phyloP scores from a whole-genome alignment of 495 filamentous ascomycete genomes.

The Bryoglossum gracile region DNA sequence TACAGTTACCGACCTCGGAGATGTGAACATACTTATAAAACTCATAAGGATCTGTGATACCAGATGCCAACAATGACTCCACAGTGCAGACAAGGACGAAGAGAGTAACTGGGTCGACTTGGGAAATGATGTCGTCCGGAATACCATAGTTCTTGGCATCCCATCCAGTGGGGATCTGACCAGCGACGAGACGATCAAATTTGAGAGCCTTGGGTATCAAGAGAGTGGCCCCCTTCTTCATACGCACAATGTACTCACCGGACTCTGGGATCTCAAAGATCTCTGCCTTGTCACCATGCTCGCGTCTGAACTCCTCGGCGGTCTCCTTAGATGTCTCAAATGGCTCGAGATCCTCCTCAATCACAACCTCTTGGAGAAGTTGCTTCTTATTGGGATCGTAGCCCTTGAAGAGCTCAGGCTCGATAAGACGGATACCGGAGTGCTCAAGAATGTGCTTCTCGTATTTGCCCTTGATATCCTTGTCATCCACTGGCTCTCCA shows the following conservation, averaged over 20 bases:
- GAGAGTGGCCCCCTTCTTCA: conserved; percentile 90
- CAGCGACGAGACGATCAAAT: conserved; percentile 95
- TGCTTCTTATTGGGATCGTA: conserved; percentile 99
- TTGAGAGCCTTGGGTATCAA: conserved; percentile 93
- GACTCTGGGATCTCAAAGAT: conserved; percentile 93
- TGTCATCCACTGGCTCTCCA: conserved; percentile 92
- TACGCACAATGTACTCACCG: conserved; percentile 85
- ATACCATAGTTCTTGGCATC: conserved; percentile 91
- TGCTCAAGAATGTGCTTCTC: conserved; percentile 95
- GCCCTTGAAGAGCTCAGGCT: conserved; percentile 92
- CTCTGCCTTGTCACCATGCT: conserved; percentile 95
- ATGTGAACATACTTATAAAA: conserved; percentile 99
- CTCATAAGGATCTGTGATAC: conserved; percentile 99
- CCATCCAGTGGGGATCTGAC: conserved; percentile 96
- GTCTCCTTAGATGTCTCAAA: conserved; percentile 98
- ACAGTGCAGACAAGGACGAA: conserved; percentile 90
- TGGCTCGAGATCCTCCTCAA: conserved; percentile 91
- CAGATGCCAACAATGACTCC: conserved; percentile 80
- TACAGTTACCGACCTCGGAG: conserved; percentile 95
- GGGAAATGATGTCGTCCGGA: conserved; percentile 93
- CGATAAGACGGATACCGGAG: conserved; percentile 94
- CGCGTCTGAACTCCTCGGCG: conserved; percentile 91
- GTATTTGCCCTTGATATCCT: conserved; percentile 94
- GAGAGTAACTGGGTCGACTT: conserved; percentile 93
- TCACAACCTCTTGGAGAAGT: conserved; percentile 92